Percentiles rank a stretch among this genome's conserved stretches.
Conservation (phyloP, 2,329 filamentous ascomycete genomes). For the Mycosphaerelloides madeirae region DNA sequence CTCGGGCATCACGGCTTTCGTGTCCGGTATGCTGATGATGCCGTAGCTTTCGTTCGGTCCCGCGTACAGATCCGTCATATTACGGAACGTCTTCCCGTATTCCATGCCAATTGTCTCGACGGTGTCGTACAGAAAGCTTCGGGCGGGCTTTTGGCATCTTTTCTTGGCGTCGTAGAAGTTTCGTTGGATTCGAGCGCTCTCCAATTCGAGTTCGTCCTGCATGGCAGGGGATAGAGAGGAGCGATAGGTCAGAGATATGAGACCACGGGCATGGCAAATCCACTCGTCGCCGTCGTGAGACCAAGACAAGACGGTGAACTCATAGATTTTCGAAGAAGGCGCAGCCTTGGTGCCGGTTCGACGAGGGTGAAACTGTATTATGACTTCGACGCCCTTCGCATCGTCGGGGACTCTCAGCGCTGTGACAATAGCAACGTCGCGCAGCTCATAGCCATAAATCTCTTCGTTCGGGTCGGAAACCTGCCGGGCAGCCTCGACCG, state of each 20-base stretch:
- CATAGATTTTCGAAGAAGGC: background rate
- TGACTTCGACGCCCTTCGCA: background rate
- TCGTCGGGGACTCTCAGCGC: slow-evolving; percentile 6
- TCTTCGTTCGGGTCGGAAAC: slow-evolving; percentile 1
- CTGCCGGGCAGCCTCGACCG: slow-evolving; percentile 16
- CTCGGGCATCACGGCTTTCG: slow-evolving; percentile 45
- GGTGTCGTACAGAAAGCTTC: slow-evolving; percentile 7
- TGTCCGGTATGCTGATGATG: background rate
- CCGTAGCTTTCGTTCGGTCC: slow-evolving; percentile 1
- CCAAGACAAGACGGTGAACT: background rate
- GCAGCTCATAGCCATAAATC: slow-evolving; percentile 41
- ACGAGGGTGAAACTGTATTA: background rate
- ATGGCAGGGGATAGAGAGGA: background rate
- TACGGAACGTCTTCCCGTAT: slow-evolving; percentile 15
- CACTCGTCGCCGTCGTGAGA: background rate
- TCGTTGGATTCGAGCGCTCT: background rate
- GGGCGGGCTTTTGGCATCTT: slow-evolving; percentile 5
- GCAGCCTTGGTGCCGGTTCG: background rate
- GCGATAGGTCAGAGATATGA: slow-evolving; percentile 6
- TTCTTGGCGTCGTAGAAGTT: background rate
- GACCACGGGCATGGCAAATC: slow-evolving; percentile 4
- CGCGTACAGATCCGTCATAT: slow-evolving; percentile 8
- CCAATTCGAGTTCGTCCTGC: slow-evolving; percentile 1
- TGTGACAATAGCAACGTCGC: slow-evolving; percentile 33
- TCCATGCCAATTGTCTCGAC: slow-evolving; percentile 13